These are phyloP conservation scores for Saccharomycopsis capsularis DNA, from an alignment of 805 yeast species.

Conservation along the genomic window DNA sequence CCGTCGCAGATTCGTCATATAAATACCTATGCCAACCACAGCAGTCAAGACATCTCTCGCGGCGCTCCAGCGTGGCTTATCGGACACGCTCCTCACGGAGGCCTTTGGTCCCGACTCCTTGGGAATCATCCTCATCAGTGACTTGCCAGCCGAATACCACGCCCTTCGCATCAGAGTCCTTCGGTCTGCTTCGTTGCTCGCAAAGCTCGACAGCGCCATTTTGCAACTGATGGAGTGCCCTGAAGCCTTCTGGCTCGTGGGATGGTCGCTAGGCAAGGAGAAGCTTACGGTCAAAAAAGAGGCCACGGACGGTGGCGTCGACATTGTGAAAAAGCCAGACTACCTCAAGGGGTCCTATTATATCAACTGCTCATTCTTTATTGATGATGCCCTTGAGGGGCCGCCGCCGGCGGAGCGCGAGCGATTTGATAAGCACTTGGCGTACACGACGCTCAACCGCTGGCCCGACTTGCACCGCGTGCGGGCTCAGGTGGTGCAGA, in stretches of 20 bases:
- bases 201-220: slow-evolving; percentile 31
- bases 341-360: slow-evolving; percentile 50
- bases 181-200: slow-evolving; percentile 36
- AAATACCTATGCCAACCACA: background rate
- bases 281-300: slow-evolving; percentile 33
- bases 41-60: slow-evolving; percentile 31
- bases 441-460: slow-evolving; percentile 43
- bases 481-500: slow-evolving; percentile 25
- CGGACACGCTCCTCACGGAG: slow-evolving; percentile 28
- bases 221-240: slow-evolving; percentile 38
- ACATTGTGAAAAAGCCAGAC: slow-evolving; percentile 28
- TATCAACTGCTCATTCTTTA: slow-evolving; percentile 50
- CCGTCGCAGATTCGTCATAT: no score
- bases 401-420: slow-evolving; percentile 33
- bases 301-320: background rate
- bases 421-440: slow-evolving; percentile 31
- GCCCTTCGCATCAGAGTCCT: slow-evolving; percentile 39
- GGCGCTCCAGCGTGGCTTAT: slow-evolving; percentile 30
- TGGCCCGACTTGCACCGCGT: slow-evolving; percentile 37
- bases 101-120: slow-evolving; percentile 53
- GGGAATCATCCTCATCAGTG: slow-evolving; percentile 45
- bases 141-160: slow-evolving; percentile 34
- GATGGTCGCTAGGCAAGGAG: slow-evolving; percentile 58
- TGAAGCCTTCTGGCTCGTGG: slow-evolving; percentile 47
- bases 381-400: slow-evolving; percentile 38